Percentiles rank a stretch among this genome's conserved stretches.
Conservation (phyloP, 2,329 filamentous ascomycete genomes). For the Aureobasidium sp. region DNA sequence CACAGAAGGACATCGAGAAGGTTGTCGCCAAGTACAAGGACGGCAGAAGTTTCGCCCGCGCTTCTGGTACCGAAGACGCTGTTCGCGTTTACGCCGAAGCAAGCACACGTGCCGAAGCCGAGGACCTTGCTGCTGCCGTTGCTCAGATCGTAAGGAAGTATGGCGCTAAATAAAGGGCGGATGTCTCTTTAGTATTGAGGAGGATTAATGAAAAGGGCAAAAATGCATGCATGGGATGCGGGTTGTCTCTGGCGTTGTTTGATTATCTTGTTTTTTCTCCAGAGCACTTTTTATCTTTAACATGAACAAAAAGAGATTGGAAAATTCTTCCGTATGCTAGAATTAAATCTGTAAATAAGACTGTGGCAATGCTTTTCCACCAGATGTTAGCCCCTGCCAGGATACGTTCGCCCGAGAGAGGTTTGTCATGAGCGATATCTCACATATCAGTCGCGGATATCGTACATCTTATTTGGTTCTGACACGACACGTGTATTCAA, state of each 20-base stretch:
- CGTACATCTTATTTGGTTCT: no score
- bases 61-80: constrained; percentile 91
- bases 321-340: not conserved
- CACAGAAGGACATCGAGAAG: constrained; percentile 80
- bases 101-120: constrained; percentile 16
- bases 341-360: not conserved
- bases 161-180: not conserved
- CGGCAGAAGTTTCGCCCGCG: constrained; percentile 82
- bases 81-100: constrained; percentile 95
- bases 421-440: no score
- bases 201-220: not conserved
- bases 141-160: constrained; percentile 16
- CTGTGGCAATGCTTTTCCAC: no score
- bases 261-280: not conserved
- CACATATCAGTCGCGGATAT: no score
- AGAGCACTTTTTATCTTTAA: not conserved
- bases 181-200: not conserved
- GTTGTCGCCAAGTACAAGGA: constrained; percentile 85
- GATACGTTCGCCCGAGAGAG: no score
- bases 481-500: no score
- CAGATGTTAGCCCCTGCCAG: no score
- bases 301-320: not conserved
- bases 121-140: constrained; percentile 17
- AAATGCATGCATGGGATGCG: constrained; percentile 1
- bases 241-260: not conserved